phyloP scores from a whole-genome alignment of 208 protist species.

The Angomonas desouzai region DNA sequence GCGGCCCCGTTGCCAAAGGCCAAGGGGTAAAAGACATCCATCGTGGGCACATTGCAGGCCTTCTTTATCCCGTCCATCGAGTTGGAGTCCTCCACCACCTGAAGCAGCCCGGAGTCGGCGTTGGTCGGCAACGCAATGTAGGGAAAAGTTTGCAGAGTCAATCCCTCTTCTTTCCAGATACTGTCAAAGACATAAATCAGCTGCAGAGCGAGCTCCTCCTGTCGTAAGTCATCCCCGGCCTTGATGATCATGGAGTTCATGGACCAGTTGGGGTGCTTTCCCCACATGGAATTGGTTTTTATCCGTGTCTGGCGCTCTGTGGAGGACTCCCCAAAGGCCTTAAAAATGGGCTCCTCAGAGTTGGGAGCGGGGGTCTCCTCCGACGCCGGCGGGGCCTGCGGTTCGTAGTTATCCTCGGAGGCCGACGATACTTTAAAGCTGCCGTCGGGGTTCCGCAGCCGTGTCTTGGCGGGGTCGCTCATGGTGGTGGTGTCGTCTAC shows the following conservation, averaged over 20 bases:
- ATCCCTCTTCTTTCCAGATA: slow-evolving; percentile 82
- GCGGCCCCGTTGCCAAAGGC: slow-evolving; percentile 56
- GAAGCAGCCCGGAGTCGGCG: slow-evolving; percentile 80
- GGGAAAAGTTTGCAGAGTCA: slow-evolving; percentile 74
- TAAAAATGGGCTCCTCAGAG: slow-evolving; percentile 24
- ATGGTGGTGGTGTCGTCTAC: slow-evolving; percentile 79
- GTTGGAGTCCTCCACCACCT: slow-evolving; percentile 82
- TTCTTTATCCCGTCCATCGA: slow-evolving; percentile 93
- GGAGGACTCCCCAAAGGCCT: slow-evolving; percentile 67
- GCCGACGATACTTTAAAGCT: slow-evolving; percentile 44
- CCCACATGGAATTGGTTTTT: slow-evolving; percentile 62
- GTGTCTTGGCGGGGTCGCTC: slow-evolving; percentile 60
- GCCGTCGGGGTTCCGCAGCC: slow-evolving; percentile 58
- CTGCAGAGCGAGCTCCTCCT: slow-evolving; percentile 93
- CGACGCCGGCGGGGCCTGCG: not conserved
- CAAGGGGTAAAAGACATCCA: slow-evolving; percentile 77
- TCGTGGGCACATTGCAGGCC: slow-evolving; percentile 42
- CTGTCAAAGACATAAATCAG: slow-evolving; percentile 79
- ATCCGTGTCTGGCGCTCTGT: slow-evolving; percentile 44
- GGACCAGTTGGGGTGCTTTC: slow-evolving; percentile 82
- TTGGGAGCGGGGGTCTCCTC: slow-evolving; percentile 5
- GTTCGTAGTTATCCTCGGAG: slow-evolving; percentile 44
- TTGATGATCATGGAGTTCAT: slow-evolving; percentile 89
- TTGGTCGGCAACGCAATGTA: slow-evolving; percentile 81
- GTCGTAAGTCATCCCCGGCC: slow-evolving; percentile 89